A percentile compares a stretch with the other conserved stretches of the same genome.
Evolutionary conservation across 2,329 filamentous ascomycete genomes (phyloP).

Genomic region (Fusarium torreyae): DNA sequence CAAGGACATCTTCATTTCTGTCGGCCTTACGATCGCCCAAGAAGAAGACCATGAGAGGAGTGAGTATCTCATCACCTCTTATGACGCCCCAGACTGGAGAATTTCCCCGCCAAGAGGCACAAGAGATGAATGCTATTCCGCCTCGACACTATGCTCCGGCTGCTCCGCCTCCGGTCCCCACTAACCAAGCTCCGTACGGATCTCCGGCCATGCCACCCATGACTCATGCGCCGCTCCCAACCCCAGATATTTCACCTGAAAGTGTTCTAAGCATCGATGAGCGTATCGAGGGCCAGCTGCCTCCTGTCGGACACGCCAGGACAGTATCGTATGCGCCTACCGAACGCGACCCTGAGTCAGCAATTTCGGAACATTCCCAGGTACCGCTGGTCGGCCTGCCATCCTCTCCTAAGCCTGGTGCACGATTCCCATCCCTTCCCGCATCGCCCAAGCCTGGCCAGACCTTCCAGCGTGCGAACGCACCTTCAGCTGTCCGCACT

Average conservation of each 20-base stretch:
- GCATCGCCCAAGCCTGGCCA: constrained; percentile 66
- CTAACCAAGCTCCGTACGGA: constrained; percentile 58
- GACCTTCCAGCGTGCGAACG: constrained; percentile 65
- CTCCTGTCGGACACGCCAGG: constrained; percentile 54
- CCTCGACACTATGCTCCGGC: constrained; percentile 72
- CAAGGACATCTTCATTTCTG: constrained; percentile 71
- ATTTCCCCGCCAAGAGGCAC: constrained; percentile 68
- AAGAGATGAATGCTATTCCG: constrained; percentile 71
- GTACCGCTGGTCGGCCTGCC: constrained; percentile 67
- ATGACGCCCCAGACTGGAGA: constrained; percentile 74
- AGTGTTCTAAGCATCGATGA: constrained; percentile 68
- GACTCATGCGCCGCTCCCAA: constrained; percentile 45
- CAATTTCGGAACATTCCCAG: constrained; percentile 66
- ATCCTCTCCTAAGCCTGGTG: constrained; percentile 58
- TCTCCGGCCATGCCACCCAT: constrained; percentile 44
- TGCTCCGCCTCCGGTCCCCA: constrained; percentile 70
- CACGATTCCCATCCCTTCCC: constrained; percentile 59
- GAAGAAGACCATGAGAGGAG: constrained; percentile 65
- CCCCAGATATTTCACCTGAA: constrained; percentile 59
- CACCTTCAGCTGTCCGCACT: constrained; percentile 70
- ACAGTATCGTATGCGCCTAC: constrained; percentile 57
- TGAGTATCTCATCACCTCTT: constrained; percentile 76
- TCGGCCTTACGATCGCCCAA: constrained; percentile 74
- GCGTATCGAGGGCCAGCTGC: constrained; percentile 63
- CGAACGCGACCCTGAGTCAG: constrained; percentile 67